Base-by-base conservation (phyloP, 768 basidiomycete genomes). In the Panellus pusillus region DNA sequence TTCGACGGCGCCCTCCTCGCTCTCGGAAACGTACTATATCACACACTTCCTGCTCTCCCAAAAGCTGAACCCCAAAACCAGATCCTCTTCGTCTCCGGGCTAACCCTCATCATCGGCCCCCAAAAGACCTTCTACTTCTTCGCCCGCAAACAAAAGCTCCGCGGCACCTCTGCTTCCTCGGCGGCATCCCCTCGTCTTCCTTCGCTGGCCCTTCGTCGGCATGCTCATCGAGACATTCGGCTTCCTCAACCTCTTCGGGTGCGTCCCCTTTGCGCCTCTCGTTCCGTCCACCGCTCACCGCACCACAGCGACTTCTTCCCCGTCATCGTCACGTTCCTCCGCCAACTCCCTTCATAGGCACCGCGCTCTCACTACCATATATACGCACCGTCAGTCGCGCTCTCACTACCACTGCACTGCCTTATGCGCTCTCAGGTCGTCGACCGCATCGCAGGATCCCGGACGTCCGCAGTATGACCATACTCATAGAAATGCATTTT, bases 61-160 rank as follows among this genome's bases (percentile, higher is more conserved):
- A 13, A 39, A 44, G 47, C 55, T 52, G 27, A 62, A 32, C 24
- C 15, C 29, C 37, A 17, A n/a, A 53, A 27, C n/a, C 64, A 97
- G 96, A 81, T 98, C 64, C 82, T 98, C 59, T 99, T 99, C 77
- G 70, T 99, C 37, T 86, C 89, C 2, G 97, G 97, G 44, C 79
- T 99, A 52, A 96, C 95, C 8, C 80, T 98, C 58, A 96, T 98
- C 74, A 98, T 99, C 61, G 97, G 93, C 5, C 93, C 94, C 7
- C 86, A 90, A 60, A 98, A 98, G 76, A 97, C 94, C 17, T 95
- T 97, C 74, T 92, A 93, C 72, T 98, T 99, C 77, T 98, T 99
- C 72, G 90, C 95, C 29, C 84, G 97, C 57, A 90, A 83, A 68
- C 91, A 98, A 71, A 99, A 99, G 72, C 73, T 98, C 59, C 83